These are phyloP conservation scores for Fusarium piperis DNA, from an alignment of 2,329 filamentous ascomycete species.

Conservation along the genomic window DNA sequence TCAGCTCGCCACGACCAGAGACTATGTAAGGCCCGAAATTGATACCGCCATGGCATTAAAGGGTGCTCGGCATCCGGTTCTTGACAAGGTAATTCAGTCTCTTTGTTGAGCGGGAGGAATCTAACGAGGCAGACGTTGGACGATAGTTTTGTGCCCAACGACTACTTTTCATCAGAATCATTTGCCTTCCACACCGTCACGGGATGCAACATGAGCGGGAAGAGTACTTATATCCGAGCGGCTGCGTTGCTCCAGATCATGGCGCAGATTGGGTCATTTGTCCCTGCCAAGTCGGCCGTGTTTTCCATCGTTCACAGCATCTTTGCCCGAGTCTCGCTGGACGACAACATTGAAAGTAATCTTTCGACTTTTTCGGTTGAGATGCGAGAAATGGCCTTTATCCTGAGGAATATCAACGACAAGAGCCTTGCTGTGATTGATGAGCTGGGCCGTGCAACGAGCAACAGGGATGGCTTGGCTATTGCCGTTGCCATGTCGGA, in stretches of 20 bases:
- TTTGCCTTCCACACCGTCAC: conserved; percentile 92
- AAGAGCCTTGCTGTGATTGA: conserved; percentile 87
- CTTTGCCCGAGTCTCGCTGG: conserved; percentile 86
- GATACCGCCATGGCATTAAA: conserved; percentile 76
- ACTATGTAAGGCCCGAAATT: conserved; percentile 73
- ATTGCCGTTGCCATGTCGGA: conserved; percentile 93
- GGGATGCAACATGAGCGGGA: conserved; percentile 98
- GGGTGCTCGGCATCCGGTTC: conserved; percentile 79
- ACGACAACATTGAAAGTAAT: conserved; percentile 89
- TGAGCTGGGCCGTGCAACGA: conserved; percentile 91
- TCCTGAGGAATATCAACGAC: conserved; percentile 81
- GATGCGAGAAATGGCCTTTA: conserved; percentile 96
- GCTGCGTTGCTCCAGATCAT: conserved; percentile 88
- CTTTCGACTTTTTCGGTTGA: conserved; percentile 93
- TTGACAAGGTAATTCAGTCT: conserved; percentile 66
- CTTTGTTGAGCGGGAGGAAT: neutral
- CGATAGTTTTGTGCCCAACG: conserved; percentile 83
- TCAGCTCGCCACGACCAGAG: conserved; percentile 71
- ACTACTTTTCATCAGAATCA: conserved; percentile 84
- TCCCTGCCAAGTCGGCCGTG: conserved; percentile 85
- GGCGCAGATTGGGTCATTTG: conserved; percentile 92
- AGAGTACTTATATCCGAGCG: conserved; percentile 92
- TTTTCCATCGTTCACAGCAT: conserved; percentile 84
- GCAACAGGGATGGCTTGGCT: conserved; percentile 85
- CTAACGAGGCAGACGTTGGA: conserved; percentile 61